phyloP scores from a whole-genome alignment of 1,139 yeast genomes.

The Chernovozyma aurita region DNA sequence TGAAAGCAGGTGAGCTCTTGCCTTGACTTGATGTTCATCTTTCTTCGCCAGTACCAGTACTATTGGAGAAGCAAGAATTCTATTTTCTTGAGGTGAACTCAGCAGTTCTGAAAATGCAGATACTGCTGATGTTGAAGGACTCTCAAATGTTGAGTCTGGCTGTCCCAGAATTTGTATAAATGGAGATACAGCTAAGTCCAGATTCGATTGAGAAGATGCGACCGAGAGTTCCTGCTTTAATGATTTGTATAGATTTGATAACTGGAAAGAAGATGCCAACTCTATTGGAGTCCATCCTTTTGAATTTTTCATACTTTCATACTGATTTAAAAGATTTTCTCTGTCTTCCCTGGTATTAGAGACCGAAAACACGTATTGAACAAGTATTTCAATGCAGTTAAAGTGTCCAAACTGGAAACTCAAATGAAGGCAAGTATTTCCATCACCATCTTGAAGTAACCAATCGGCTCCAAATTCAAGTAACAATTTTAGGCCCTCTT shows the following conservation, averaged over 20 bases:
- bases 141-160: neutral
- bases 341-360: constrained; percentile 2
- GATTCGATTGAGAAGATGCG: neutral
- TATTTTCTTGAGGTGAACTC: constrained; percentile 19
- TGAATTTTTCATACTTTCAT: constrained; percentile 39
- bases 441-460: constrained; percentile 52
- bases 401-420: constrained; percentile 75
- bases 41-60: constrained; percentile 20
- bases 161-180: neutral
- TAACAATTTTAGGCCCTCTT: constrained; percentile 65
- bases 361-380: constrained; percentile 27
- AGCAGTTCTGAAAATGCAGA: constrained; percentile 8
- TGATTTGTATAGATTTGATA: constrained; percentile 24
- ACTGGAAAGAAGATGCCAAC: constrained; percentile 47
- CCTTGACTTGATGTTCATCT: constrained; percentile 6
- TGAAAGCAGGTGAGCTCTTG: constrained; percentile 33
- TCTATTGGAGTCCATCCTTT: constrained; percentile 71
- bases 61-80: constrained; percentile 32
- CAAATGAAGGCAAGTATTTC: constrained; percentile 75
- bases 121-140: constrained; percentile 3
- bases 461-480: constrained; percentile 81
- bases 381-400: constrained; percentile 57
- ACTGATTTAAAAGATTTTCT: constrained; percentile 7
- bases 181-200: neutral
- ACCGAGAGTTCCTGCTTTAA: constrained; percentile 14